Evolutionary conservation across 306 rosid species (phyloP), one percentile per base, ranked within the genome.

Genomic region (Aeschynomene evenia): DNA sequence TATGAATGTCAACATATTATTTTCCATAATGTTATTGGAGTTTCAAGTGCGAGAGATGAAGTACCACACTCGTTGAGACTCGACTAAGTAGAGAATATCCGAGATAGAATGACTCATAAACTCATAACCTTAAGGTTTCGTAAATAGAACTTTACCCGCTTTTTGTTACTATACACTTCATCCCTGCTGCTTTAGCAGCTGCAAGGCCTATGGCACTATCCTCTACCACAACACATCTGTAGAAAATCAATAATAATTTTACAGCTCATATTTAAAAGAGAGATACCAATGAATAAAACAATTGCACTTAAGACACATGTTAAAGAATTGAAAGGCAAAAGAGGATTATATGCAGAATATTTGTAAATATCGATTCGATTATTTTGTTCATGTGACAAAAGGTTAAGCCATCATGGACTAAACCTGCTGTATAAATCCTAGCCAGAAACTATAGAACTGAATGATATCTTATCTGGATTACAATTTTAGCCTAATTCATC

Each of bases 121-220:
- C n/a, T n/a, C n/a, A n/a, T n/a, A n/a, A n/a, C n/a, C n/a, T n/a
- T n/a, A n/a, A n/a, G n/a, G n/a, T n/a, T n/a, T 58, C 49, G 21
- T 40, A 15, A 53, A 50, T 46, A 56, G 42, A 4, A 40, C 40
- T n/a, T 65, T 84, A 88, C 99, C 99, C 87, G 79, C 97, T 91
- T 81, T 91, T 94, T 42, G 99, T 94, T 70, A 94, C 63, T 75
- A 89, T 84, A 63, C 99, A 94, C 63, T 82, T 94, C 99, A 91
- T 94, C 62, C 99, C 96, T 13, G 97, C 97, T 29, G 81, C 82
- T 85, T 91, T 94, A 65, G 97, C 99, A 50, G 99, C 99, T 48
- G 96, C 89, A 51, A 94, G 95, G 80, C 99, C 95, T 76, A 94
- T 94, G 77, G 89, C 91, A 26, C 97, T 94, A 75, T 94, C 97